These are phyloP conservation scores for Claviceps capensis DNA, from an alignment of 2,329 filamentous ascomycete genomes.

Conservation along the genomic window DNA sequence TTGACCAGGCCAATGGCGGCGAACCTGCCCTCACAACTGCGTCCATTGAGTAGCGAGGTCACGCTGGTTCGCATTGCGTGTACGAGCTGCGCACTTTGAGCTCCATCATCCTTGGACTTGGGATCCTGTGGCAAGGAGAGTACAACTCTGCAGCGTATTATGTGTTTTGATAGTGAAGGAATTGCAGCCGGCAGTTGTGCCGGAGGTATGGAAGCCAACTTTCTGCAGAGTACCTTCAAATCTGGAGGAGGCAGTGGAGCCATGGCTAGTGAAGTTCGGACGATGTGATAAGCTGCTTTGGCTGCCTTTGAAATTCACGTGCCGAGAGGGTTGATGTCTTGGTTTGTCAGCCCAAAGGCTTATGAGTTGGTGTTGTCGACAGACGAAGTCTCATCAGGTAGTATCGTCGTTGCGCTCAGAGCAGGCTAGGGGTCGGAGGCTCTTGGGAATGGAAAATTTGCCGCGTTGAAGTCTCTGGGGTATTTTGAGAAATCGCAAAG, in stretches of 20 bases:
- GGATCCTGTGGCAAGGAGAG: conserved; percentile 51
- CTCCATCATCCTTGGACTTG: conserved; percentile 44
- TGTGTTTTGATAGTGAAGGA: conserved; percentile 50
- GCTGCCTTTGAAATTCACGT: background rate
- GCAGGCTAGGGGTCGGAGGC: background rate
- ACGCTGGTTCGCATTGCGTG: conserved; percentile 74
- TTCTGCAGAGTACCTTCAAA: conserved; percentile 51
- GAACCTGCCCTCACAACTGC: conserved; percentile 61
- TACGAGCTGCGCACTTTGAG: conserved; percentile 55
- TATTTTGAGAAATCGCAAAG: no score
- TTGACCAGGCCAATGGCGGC: conserved; percentile 69
- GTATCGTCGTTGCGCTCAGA: background rate
- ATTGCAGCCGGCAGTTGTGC: conserved; percentile 61
- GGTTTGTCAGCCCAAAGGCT: background rate
- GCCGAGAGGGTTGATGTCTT: background rate
- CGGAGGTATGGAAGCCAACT: conserved; percentile 57
- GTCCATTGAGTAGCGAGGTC: conserved; percentile 64
- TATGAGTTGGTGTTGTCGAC: background rate
- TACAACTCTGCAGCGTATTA: conserved; percentile 41
- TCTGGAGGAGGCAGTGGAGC: conserved; percentile 30
- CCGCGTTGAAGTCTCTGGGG: background rate
- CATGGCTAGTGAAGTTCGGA: background rate
- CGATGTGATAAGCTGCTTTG: background rate
- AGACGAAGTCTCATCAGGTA: background rate
- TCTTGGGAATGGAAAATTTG: background rate